Evolutionary conservation across 1,139 yeast species (phyloP).

Genomic region (Hansenula lynferdii): DNA sequence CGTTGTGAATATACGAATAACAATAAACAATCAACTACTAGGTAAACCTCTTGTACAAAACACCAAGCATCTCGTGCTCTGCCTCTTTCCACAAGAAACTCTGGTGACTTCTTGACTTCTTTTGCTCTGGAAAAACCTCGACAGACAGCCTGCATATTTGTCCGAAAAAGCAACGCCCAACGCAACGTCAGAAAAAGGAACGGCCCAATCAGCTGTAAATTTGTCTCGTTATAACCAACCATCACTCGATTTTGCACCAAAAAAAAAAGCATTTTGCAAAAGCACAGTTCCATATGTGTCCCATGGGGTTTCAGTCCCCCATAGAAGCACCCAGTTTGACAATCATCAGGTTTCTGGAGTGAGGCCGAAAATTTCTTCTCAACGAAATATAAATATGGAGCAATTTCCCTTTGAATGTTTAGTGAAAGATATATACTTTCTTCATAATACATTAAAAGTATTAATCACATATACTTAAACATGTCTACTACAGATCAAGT

Average conservation of each 20-base stretch:
- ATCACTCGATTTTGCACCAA: neutral
- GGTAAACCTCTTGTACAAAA: too few relatives aligned
- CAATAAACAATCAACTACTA: too few relatives aligned
- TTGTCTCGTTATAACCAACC: neutral
- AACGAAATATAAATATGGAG: neutral
- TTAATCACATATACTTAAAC: neutral
- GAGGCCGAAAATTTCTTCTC: too few relatives aligned
- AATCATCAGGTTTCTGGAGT: neutral
- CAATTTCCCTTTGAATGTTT: neutral
- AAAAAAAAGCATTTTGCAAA: too few relatives aligned
- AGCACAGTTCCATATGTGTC: neutral
- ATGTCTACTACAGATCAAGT: neutral
- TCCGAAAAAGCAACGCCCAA: neutral
- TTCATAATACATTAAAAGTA: neutral
- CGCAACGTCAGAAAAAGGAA: neutral
- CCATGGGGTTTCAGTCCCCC: constrained; percentile 3
- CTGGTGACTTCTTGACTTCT: too few relatives aligned
- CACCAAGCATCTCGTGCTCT: neutral
- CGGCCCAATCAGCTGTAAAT: too few relatives aligned
- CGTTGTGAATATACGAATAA: too few relatives aligned
- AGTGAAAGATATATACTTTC: neutral
- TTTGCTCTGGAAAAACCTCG: neutral
- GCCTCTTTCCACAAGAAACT: too few relatives aligned
- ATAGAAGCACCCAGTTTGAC: neutral
- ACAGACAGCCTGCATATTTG: neutral